phyloP scores from a whole-genome alignment of 1,139 yeast genomes.

The Nematodospora anomalae region DNA sequence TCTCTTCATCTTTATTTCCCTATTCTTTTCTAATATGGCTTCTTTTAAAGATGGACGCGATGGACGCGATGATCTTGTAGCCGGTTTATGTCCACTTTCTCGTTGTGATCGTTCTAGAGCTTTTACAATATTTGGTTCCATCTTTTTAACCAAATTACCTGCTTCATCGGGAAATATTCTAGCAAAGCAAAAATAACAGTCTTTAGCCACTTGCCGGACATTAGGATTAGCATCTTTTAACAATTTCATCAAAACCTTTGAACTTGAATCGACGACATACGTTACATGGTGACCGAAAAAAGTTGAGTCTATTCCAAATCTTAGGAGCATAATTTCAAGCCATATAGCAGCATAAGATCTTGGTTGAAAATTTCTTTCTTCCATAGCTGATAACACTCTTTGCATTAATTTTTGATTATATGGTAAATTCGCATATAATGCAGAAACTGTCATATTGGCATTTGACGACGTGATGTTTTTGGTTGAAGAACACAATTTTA shows the following conservation, averaged over 20 bases:
- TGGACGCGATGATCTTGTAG: conserved; percentile 9
- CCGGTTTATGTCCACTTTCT: conserved; percentile 28
- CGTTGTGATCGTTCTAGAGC: conserved; percentile 45
- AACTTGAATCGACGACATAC: conserved; percentile 48
- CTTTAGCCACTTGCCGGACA: conserved; percentile 76
- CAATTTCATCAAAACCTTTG: conserved; percentile 57
- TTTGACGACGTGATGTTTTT: conserved; percentile 77
- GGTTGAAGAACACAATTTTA: conserved; percentile 69
- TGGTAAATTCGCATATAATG: conserved; percentile 57
- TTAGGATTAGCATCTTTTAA: conserved; percentile 77
- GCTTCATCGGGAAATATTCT: conserved; percentile 49
- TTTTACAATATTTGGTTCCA: conserved; percentile 38
- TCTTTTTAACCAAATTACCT: conserved; percentile 50
- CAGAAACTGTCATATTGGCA: conserved; percentile 67
- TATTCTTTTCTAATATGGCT: conserved; percentile 34
- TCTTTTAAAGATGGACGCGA: conserved; percentile 35
- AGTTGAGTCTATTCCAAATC: conserved; percentile 26
- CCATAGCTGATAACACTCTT: conserved; percentile 52
- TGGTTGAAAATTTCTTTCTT: conserved; percentile 71
- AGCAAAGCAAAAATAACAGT: conserved; percentile 70
- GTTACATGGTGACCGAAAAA: conserved; percentile 40
- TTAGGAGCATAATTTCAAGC: conserved; percentile 61
- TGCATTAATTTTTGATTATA: conserved; percentile 54
- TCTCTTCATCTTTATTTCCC: conserved; percentile 28
- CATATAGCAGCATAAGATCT: conserved; percentile 70